These are phyloP conservation scores for Diaporthe sp. DNA, from an alignment of 2,329 filamentous ascomycete species.

Conservation along the genomic window DNA sequence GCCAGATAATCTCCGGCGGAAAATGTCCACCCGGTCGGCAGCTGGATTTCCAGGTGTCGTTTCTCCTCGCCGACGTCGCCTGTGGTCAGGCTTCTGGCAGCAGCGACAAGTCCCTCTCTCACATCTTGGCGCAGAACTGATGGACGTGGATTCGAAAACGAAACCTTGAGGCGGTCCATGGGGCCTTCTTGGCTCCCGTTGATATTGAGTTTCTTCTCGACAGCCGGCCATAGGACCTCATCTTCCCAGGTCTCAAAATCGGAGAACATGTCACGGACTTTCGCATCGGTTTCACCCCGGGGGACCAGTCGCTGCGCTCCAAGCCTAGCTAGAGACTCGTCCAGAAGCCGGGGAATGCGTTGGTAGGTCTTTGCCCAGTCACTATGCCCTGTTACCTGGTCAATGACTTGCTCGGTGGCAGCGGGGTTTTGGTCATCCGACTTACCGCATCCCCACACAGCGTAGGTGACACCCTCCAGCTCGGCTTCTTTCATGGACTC, in stretches of 20 bases:
- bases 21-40: slow-evolving; percentile 75
- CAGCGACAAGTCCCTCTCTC: background rate
- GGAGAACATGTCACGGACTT: slow-evolving; percentile 69
- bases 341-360: slow-evolving; percentile 71
- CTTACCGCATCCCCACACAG: slow-evolving; percentile 75
- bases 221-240: slow-evolving; percentile 58
- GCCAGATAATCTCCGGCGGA: slow-evolving; percentile 82
- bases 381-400: slow-evolving; percentile 36
- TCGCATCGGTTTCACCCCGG: slow-evolving; percentile 50
- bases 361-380: slow-evolving; percentile 74
- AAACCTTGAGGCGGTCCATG: background rate
- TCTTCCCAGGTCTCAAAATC: slow-evolving; percentile 77
- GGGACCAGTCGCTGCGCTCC: slow-evolving; percentile 56
- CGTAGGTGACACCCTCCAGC: slow-evolving; percentile 68
- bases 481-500: slow-evolving; percentile 58
- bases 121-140: background rate
- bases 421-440: background rate
- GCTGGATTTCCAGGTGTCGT: slow-evolving; percentile 73
- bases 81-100: background rate
- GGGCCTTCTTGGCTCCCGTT: background rate
- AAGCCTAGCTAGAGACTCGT: slow-evolving; percentile 61
- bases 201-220: slow-evolving; percentile 45
- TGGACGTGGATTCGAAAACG: background rate
- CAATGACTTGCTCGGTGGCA: background rate
- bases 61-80: slow-evolving; percentile 52